Base-by-base conservation (phyloP, 106 monocot genomes). In the Narthecium ossifragum region DNA sequence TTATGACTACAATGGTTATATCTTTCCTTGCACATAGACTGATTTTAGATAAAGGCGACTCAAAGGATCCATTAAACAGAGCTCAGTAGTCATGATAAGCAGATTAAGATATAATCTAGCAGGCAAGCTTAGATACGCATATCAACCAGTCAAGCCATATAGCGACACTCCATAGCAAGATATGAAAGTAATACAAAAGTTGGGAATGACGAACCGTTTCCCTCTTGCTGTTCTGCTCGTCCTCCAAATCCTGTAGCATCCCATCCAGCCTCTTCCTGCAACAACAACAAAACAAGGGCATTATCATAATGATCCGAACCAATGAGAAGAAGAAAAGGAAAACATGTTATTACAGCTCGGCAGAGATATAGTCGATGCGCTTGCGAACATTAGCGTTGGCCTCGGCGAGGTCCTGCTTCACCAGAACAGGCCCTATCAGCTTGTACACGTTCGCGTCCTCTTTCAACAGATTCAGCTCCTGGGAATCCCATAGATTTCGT, bases 321-420 rank as follows among this genome's bases (percentile, higher is more conserved):
- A 13, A 33, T 43, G 17, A 28, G 20, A 31, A 51, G 24, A 1
- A 18, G 26, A 52, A 32, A 57, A 26, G 22, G 18, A 26, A 60
- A 50, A 21, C 0, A 12, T 5, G 23, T 45, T 4, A 32, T 43
- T 62, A 92, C 92, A 90, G 68, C 60, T 94, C 94, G 5, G 80
- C 83, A 6, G 86, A 80, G 68, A 94, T 90, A 73, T 94, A 86
- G 28, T 94, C 90, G 10, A 94, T 94, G 57, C 90, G 70, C 58
- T 94, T 94, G 39, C 70, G 68, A 36, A 90, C 94, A 31, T 90
- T 94, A 34, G 90, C 89, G 31, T 74, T 80, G 7, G 94, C 94
- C 82, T 90, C 94, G 4, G 90, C 90, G 7, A 94, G 75, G 48
- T 94, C 94, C 74, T 94, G 94, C 75, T 86, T 90, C 66, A 89